A percentile compares a stretch with the other conserved stretches of the same genome.
These are phyloP conservation scores for Rhizopus microsporus DNA, from an alignment of 371 early-diverging fungal genomes.

Conservation along the genomic window DNA sequence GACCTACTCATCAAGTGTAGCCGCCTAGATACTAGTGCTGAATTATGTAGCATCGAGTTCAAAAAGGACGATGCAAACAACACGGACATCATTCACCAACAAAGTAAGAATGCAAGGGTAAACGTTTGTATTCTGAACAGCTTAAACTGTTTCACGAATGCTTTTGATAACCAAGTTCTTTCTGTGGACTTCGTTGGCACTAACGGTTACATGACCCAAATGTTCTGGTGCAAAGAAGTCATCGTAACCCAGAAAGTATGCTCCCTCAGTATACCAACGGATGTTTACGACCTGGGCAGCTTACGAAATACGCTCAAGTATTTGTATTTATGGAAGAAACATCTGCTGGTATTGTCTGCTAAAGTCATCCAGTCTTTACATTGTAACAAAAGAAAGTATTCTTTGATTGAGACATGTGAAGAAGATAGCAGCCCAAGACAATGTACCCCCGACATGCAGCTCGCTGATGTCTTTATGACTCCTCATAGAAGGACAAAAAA, in stretches of 20 bases:
- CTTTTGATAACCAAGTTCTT: constrained; percentile 15
- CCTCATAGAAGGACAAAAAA: constrained; percentile 15
- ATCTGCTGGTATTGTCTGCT: constrained; percentile 9
- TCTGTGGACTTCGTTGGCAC: constrained; percentile 17
- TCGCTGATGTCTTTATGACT: constrained; percentile 14
- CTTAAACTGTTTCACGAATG: constrained; percentile 11
- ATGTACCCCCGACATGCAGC: constrained; percentile 11
- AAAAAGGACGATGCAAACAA: constrained; percentile 19
- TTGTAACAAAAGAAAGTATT: constrained; percentile 17
- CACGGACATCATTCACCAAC: constrained; percentile 12
- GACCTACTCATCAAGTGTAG: constrained; percentile 13
- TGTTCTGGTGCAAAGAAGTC: constrained; percentile 13
- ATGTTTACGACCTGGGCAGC: constrained; percentile 9
- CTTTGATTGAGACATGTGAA: constrained; percentile 14
- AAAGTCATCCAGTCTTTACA: constrained; percentile 12
- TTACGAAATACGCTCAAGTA: constrained; percentile 13
- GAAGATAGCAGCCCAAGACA: constrained; percentile 13
- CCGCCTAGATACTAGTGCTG: constrained; percentile 9
- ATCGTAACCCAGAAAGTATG: constrained; percentile 14
- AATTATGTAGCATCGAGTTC: constrained; percentile 21
- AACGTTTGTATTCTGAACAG: constrained; percentile 18
- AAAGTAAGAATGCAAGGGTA: constrained; percentile 20
- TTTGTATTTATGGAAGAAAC: constrained; percentile 14
- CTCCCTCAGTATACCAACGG: constrained; percentile 12
- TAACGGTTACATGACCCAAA: constrained; percentile 17